These are phyloP conservation scores for Hymenoscyphus occultus DNA, from an alignment of 2,329 filamentous ascomycete genomes.

Conservation along the genomic window DNA sequence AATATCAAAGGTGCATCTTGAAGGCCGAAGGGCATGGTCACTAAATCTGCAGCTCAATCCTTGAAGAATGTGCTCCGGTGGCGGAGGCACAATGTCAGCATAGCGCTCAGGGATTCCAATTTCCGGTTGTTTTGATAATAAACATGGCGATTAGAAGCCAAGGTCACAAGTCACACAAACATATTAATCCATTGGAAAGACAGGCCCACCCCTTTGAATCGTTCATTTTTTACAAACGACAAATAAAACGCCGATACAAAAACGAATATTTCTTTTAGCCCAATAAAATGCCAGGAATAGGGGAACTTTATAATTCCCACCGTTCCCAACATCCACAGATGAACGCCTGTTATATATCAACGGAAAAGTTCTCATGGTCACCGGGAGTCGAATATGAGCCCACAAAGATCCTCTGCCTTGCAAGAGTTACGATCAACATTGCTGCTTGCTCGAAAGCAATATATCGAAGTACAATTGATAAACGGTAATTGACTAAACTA, in stretches of 20 bases:
- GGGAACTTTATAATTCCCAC: neutral
- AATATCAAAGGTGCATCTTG: neutral
- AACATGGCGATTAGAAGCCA: neutral
- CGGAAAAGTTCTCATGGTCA: constrained; percentile 41
- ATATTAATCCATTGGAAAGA: neutral
- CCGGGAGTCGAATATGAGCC: constrained; percentile 48
- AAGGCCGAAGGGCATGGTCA: neutral
- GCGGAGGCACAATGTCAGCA: neutral
- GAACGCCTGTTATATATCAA: neutral
- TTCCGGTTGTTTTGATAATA: neutral
- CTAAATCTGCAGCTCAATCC: neutral
- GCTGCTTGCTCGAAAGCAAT: constrained; percentile 44
- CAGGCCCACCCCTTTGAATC: too few relatives aligned
- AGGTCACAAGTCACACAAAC: neutral
- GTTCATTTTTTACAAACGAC: neutral
- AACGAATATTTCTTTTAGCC: neutral
- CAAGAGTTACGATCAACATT: constrained; percentile 50
- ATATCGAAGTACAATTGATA: constrained; percentile 42
- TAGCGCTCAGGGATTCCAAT: neutral
- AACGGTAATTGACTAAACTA: too few relatives aligned
- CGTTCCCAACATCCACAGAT: neutral
- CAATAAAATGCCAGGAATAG: neutral
- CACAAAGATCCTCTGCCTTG: constrained; percentile 47
- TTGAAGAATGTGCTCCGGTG: neutral
- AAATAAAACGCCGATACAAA: neutral